Evolutionary conservation across 768 basidiomycete species (phyloP).

Genomic region (Ramaria rubella): DNA sequence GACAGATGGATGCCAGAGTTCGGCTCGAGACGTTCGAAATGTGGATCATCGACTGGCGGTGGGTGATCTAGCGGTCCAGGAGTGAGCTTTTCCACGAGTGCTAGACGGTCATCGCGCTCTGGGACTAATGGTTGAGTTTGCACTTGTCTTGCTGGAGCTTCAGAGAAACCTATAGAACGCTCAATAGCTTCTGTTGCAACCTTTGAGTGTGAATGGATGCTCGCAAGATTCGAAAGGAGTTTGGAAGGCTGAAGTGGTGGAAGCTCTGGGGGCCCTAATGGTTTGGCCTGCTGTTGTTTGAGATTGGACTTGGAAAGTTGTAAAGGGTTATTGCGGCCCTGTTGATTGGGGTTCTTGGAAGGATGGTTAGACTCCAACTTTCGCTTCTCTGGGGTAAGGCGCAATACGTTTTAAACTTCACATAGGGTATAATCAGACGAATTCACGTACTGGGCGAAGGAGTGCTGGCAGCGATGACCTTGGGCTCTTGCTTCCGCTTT

Average conservation of each 20-base stretch:
- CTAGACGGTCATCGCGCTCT: slow-evolving; percentile 53
- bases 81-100: slow-evolving; percentile 68
- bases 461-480: slow-evolving; percentile 45
- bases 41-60: slow-evolving; percentile 63
- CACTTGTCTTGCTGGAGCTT: neutral
- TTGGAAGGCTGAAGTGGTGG: neutral
- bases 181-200: slow-evolving; percentile 1
- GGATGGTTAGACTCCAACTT: slow-evolving; percentile 31
- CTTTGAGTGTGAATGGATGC: neutral
- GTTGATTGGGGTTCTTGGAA: slow-evolving; percentile 17
- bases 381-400: slow-evolving; percentile 37
- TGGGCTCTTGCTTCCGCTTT: slow-evolving; percentile 40
- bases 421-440: neutral
- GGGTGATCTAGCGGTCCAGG: slow-evolving; percentile 74
- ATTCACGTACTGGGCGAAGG: slow-evolving; percentile 59
- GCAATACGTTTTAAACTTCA: neutral
- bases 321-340: slow-evolving; percentile 4
- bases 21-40: slow-evolving; percentile 78
- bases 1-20: slow-evolving; percentile 80
- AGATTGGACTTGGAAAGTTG: neutral
- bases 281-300: neutral
- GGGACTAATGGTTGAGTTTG: slow-evolving; percentile 5
- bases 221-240: slow-evolving; percentile 2
- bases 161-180: slow-evolving; percentile 5
- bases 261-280: neutral